Evolutionary conservation across 148 eudicot genomes (phyloP).

Genomic region (Fagopyrum tataricum): DNA sequence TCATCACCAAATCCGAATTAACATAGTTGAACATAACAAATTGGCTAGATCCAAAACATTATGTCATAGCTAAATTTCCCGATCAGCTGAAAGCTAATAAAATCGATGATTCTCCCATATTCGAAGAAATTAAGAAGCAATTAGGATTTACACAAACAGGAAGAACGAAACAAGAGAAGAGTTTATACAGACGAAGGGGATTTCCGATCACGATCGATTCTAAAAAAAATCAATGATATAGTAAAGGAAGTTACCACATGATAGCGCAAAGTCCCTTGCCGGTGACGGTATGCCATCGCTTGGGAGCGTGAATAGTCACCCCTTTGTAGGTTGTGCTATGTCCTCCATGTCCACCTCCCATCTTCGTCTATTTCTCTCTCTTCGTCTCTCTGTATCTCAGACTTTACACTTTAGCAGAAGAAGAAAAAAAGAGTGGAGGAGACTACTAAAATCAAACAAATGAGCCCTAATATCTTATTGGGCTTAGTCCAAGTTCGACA

Average conservation of each 20-base stretch:
- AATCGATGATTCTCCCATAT: background rate
- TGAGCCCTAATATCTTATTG: background rate
- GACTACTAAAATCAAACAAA: background rate
- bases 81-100: background rate
- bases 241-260: slow-evolving; percentile 46
- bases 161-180: background rate
- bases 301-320: slow-evolving; percentile 60
- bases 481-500: background rate
- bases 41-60: background rate
- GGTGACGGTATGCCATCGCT: slow-evolving; percentile 74
- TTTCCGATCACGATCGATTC: background rate
- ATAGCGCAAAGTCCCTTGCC: slow-evolving; percentile 84
- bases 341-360: slow-evolving; percentile 50
- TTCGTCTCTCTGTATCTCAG: background rate
- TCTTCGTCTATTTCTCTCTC: slow-evolving; percentile 21
- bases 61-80: background rate
- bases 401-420: background rate
- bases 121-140: background rate
- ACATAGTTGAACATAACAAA: background rate
- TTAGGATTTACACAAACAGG: background rate
- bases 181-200: background rate
- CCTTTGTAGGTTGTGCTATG: slow-evolving; percentile 61
- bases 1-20: background rate
- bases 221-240: background rate
- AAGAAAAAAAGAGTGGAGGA: background rate